Percentiles rank a stretch among this genome's conserved stretches.
Evolutionary conservation across 345 rosid genomes (phyloP).

Genomic region (Rhizophora apiculata): DNA sequence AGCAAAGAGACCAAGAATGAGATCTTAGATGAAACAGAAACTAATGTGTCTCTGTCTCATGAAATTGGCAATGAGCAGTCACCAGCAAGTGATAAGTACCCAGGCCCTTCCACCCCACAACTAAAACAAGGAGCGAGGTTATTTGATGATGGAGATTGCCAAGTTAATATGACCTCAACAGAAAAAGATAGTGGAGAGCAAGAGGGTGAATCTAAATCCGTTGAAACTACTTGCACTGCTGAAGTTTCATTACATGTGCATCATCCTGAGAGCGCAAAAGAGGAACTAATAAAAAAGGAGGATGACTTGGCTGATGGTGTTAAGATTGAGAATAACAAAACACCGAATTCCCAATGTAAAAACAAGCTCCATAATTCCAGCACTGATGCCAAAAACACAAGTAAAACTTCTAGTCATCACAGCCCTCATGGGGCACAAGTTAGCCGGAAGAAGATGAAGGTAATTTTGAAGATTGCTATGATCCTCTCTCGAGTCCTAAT

Average conservation of each 20-base stretch:
- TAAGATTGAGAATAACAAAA: constrained; percentile 27
- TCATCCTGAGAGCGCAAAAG: constrained; percentile 22
- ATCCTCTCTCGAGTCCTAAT: not conserved
- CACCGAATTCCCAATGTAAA: constrained; percentile 25
- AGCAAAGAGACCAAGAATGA: constrained; percentile 27
- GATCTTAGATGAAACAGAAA: constrained; percentile 24
- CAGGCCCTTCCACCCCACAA: constrained; percentile 89
- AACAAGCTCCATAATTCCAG: constrained; percentile 22
- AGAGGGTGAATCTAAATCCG: constrained; percentile 81
- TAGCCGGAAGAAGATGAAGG: constrained; percentile 69
- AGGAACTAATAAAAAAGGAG: constrained; percentile 40
- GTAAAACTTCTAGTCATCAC: constrained; percentile 37
- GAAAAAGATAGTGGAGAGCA: constrained; percentile 59
- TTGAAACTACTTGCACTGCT: constrained; percentile 65
- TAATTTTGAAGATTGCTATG: not conserved
- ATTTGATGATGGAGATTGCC: constrained; percentile 65
- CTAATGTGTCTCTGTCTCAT: constrained; percentile 22
- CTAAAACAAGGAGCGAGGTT: constrained; percentile 52
- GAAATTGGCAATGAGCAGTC: constrained; percentile 38
- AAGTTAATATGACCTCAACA: constrained; percentile 49
- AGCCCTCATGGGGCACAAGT: constrained; percentile 40
- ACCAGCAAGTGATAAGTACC: constrained; percentile 46
- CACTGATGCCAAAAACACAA: constrained; percentile 23
- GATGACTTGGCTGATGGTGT: constrained; percentile 39
- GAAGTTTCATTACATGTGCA: constrained; percentile 29